phyloP scores from a whole-genome alignment of 306 rosid genomes.

The Cercis canadensis region DNA sequence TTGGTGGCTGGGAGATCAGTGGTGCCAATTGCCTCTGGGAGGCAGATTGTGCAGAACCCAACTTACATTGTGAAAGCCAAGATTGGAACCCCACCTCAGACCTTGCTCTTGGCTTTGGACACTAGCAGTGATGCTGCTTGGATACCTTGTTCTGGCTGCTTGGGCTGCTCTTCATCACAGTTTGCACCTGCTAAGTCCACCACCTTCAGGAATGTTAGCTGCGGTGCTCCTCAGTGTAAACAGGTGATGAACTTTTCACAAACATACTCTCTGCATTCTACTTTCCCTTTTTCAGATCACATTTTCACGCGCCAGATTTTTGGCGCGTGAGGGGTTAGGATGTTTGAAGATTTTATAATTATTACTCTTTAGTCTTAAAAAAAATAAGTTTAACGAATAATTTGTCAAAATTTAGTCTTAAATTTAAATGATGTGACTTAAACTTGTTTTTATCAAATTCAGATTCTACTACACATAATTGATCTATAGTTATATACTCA shows the following conservation, averaged over 20 bases:
- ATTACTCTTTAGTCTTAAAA: no score
- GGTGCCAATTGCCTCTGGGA: conserved; percentile 80
- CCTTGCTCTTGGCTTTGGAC: conserved; percentile 78
- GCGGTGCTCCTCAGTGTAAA: conserved; percentile 70
- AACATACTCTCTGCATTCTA: not conserved
- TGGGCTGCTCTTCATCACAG: conserved; percentile 63
- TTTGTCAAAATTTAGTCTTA: no score
- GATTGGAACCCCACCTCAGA: conserved; percentile 86
- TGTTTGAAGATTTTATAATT: no score
- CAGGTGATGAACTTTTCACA: conserved; percentile 56
- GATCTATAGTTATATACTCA: no score
- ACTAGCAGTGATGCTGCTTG: conserved; percentile 90
- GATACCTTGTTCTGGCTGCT: conserved; percentile 82
- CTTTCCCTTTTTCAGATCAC: not conserved
- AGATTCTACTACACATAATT: no score
- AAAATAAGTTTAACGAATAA: no score
- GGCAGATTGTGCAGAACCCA: conserved; percentile 84
- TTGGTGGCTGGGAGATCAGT: conserved; percentile 59
- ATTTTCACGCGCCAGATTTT: not conserved
- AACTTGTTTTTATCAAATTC: no score
- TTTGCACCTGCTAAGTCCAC: conserved; percentile 63
- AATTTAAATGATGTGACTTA: no score
- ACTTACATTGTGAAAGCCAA: conserved; percentile 71
- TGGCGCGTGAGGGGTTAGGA: no score
- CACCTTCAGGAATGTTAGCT: conserved; percentile 50